Base-by-base conservation (phyloP, 345 rosid genomes). In the Tarenaya hassleriana region DNA sequence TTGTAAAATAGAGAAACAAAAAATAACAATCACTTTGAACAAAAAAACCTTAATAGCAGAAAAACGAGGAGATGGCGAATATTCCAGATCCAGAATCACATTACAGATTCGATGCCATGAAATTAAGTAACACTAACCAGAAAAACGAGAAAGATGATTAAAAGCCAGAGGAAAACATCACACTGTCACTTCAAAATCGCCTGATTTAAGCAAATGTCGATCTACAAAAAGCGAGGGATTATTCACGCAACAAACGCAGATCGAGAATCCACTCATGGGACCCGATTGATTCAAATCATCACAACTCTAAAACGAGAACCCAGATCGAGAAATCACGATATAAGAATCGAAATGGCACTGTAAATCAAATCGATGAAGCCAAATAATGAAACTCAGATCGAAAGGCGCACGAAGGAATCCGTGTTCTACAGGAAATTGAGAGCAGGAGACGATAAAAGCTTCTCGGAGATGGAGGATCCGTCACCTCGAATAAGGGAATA, bases 51-150 rank as follows among this genome's bases (percentile, higher is more conserved):
- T 24, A 24, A 24, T 24, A 24, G 29, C 29, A 24, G 29, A 24
- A 27, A 24, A 24, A 2, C 29, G 29, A 24, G 5, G 2, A 46
- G 20, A 44, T 14, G 42, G 34, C 17, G 46, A 7, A 64, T 31
- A 46, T 31, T 39, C 0, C 31, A 33, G 55, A 63, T 63, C 67
- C 55, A 55, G 45, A 63, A 55, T 55, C 68, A 47, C 14, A 16
- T 45, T 53, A 15, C 18, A 8, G 34, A 33, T 34, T 9, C 8
- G 41, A 21, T 51, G 51, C 27, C 43, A 56, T 50, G 4, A 57
- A 57, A 51, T 11, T 34, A 5, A 56, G 42, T 29, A 4, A 55
- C 50, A 8, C 10, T 54, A 16, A 8, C 15, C 10, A 55, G 24
- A 16, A 27, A 15, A 9, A 39, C 19, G 13, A 12, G 2, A 4